Conservation (phyloP, 2,329 filamentous ascomycete genomes). For the Pseudogymnoascus sp. region DNA sequence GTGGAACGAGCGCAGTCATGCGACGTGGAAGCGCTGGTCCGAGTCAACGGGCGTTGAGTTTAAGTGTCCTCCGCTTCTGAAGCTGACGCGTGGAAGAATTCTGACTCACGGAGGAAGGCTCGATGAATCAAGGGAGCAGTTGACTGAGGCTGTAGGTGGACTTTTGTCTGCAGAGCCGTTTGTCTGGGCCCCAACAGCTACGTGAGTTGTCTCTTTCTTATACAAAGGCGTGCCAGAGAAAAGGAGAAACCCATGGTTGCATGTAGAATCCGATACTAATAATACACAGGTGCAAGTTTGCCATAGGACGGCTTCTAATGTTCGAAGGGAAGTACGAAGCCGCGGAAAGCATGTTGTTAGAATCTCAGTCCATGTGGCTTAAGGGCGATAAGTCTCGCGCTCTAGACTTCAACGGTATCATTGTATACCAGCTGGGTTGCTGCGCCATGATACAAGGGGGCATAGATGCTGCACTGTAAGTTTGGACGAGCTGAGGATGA, state of each 20-base stretch:
- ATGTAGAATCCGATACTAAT: not conserved
- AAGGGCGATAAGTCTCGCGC: not conserved
- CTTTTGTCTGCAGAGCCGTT: not conserved
- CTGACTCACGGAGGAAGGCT: not conserved
- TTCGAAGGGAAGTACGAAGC: not conserved
- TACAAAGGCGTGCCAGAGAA: not conserved
- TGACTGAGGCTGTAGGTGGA: not conserved
- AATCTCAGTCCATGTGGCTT: not conserved
- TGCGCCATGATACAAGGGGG: not conserved
- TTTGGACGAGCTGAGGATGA: not conserved
- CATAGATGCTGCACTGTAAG: not conserved
- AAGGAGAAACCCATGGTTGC: not conserved
- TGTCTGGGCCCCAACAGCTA: not conserved
- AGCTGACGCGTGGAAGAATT: not conserved
- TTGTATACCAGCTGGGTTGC: not conserved
- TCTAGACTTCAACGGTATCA: not conserved
- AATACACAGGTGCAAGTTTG: not conserved
- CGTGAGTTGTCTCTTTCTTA: not conserved
- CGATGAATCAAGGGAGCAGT: not conserved
- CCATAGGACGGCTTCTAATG: not conserved
- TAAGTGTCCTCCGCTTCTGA: not conserved
- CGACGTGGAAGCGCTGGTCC: not conserved
- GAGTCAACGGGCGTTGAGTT: not conserved
- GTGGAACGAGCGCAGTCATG: not conserved
- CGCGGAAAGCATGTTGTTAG: not conserved